Base-by-base conservation (phyloP, 2,329 filamentous ascomycete species). In the Plectosphaerella plurivora region DNA sequence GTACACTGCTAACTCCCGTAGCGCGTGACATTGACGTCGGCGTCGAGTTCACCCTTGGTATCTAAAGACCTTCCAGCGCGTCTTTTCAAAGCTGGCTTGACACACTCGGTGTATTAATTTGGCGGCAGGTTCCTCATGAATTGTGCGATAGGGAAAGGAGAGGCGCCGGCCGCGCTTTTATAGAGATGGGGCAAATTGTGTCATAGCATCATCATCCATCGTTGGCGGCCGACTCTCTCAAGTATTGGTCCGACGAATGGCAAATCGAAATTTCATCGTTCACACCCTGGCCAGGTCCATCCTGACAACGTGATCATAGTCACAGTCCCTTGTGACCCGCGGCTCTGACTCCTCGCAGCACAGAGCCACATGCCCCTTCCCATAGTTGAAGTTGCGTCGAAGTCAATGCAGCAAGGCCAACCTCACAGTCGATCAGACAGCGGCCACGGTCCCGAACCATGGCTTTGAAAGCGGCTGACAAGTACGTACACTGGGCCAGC, bases 1-100 rank as follows among this genome's bases (percentile, higher is more conserved):
- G 51, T 24, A 54, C 28, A 25, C 28, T 50, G 51, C 58, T 54
- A 57, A 60, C 58, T 25, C 45, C 44, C 53, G 50, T 63, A 89
- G 89, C 94, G 65, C 89, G 93, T 65, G 92, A 97, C 64, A 97
- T 97, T 67, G 94, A 97, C 67, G 93, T 97, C 60, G 93, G 92
- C 65, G 93, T 97, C 64, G 90, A 96, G 77, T 96, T 96, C 76
- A 89, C 86, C 63, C 82, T 96, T 68, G 93, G 91, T 77, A 97
- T 97, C 79, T 97, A 89, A 77, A 33, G 28, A 65, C 54, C 53
- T 52, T 55, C 41, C 41, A 51, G 54, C 54, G 53, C 53, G 52
- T 50, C 55, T 48, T 53, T 53, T 57, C 46, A 56, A 42, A 55
- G 50, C 41, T 44, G 41, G 41, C 28, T 44, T 44, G 42, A 50